A percentile compares a stretch with the other conserved stretches of the same genome.
Evolutionary conservation across 1,284 basidiomycete species (phyloP).

Genomic region (Pseudozyma sp.): DNA sequence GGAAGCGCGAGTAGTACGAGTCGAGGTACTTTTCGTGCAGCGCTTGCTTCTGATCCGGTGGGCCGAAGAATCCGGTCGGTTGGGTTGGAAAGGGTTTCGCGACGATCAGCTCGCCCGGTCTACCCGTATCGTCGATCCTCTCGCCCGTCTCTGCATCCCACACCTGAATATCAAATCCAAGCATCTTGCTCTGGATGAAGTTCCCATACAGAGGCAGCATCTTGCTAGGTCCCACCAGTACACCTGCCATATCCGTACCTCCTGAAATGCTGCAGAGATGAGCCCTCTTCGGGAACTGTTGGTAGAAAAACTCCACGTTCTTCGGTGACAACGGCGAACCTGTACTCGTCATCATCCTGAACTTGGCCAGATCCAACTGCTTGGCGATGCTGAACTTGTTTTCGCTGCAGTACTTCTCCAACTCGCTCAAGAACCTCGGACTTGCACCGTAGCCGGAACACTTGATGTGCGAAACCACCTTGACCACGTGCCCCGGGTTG

Average conservation of each 20-base stretch:
- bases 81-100: slow-evolving; percentile 67
- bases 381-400: slow-evolving; percentile 11
- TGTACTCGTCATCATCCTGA: slow-evolving; percentile 64
- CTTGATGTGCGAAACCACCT: slow-evolving; percentile 57
- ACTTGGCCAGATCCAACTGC: slow-evolving; percentile 45
- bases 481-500: slow-evolving; percentile 51
- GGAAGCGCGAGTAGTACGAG: slow-evolving; percentile 65
- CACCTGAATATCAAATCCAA: slow-evolving; percentile 64
- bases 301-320: slow-evolving; percentile 61
- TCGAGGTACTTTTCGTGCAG: slow-evolving; percentile 66
- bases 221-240: slow-evolving; percentile 55
- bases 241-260: slow-evolving; percentile 67
- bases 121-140: slow-evolving; percentile 47
- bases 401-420: slow-evolving; percentile 37
- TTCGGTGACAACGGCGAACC: slow-evolving; percentile 63
- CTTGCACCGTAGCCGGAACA: slow-evolving; percentile 63
- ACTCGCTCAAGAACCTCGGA: slow-evolving; percentile 56
- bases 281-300: slow-evolving; percentile 36
- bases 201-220: slow-evolving; percentile 63
- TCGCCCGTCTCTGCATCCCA: slow-evolving; percentile 53
- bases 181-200: slow-evolving; percentile 62
- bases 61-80: slow-evolving; percentile 55
- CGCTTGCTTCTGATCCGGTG: slow-evolving; percentile 50
- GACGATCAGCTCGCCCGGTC: slow-evolving; percentile 65
- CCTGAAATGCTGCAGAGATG: slow-evolving; percentile 58